Evolutionary conservation across 768 basidiomycete species (phyloP).

Genomic region (Chalciporus pseudorubinellus): DNA sequence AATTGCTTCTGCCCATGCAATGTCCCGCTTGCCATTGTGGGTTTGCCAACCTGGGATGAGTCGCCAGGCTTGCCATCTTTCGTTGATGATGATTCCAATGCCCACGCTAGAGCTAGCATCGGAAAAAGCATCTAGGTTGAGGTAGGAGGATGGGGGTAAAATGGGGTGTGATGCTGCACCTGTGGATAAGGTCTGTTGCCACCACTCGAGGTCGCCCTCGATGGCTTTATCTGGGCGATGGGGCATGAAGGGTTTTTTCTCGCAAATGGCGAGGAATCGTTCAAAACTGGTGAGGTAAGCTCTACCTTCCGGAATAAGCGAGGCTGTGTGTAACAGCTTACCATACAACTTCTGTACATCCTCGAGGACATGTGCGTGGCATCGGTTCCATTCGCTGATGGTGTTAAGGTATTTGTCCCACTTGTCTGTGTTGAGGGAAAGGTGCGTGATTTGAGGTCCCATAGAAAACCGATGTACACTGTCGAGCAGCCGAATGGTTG

Average conservation of each 20-base stretch:
- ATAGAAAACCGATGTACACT: no score
- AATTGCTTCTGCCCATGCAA: slow-evolving; percentile 23
- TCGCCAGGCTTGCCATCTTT: neutral
- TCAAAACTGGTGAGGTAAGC: slow-evolving; percentile 44
- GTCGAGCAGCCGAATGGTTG: slow-evolving; percentile 3
- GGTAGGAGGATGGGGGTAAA: neutral
- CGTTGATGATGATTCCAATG: neutral
- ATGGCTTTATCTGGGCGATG: neutral
- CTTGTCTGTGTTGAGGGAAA: slow-evolving; percentile 29
- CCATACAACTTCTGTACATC: slow-evolving; percentile 6
- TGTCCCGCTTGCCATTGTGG: slow-evolving; percentile 1
- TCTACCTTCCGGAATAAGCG: slow-evolving; percentile 29
- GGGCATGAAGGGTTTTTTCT: slow-evolving; percentile 32
- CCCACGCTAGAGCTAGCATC: slow-evolving; percentile 9
- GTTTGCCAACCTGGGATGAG: slow-evolving; percentile 14
- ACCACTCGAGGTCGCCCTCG: neutral
- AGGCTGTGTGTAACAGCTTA: slow-evolving; percentile 11
- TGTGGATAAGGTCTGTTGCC: neutral
- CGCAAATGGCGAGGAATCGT: slow-evolving; percentile 30
- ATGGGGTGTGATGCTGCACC: no score
- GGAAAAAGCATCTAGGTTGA: slow-evolving; percentile 5
- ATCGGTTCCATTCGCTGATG: neutral
- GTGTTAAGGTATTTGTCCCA: slow-evolving; percentile 2
- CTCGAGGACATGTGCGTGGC: neutral
- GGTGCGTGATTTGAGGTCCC: slow-evolving; percentile 21